Percentiles rank a stretch among this genome's conserved stretches.
These are phyloP conservation scores for Ustulina deusta DNA, from an alignment of 2,329 filamentous ascomycete genomes.

Conservation along the genomic window DNA sequence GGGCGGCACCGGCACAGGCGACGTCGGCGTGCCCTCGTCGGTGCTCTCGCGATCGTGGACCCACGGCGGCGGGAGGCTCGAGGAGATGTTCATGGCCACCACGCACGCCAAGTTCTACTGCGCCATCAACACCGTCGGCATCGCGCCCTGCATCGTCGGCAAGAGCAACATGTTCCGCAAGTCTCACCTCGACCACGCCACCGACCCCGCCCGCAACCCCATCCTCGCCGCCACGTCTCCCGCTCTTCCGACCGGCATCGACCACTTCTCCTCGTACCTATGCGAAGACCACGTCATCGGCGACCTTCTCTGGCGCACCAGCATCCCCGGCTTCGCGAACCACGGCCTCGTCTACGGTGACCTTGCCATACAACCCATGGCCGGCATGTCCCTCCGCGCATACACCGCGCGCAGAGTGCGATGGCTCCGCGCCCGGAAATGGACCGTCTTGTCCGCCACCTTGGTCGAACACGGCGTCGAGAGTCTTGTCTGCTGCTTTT, in stretches of 20 bases:
- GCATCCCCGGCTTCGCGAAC: constrained; percentile 74
- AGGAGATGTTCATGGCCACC: constrained; percentile 95
- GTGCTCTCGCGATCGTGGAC: constrained; percentile 50
- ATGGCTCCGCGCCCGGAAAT: constrained; percentile 95
- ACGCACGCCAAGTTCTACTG: constrained; percentile 97
- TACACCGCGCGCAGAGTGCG: constrained; percentile 86
- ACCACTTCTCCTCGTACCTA: constrained; percentile 95
- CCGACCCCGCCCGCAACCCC: constrained; percentile 62
- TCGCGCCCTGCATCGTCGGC: constrained; percentile 93
- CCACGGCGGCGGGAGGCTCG: constrained; percentile 81
- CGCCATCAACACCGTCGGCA: constrained; percentile 91
- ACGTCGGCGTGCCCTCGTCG: constrained; percentile 46
- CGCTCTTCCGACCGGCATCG: constrained; percentile 74
- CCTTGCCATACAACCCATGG: constrained; percentile 89
- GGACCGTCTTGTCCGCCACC: constrained; percentile 89
- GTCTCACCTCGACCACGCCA: constrained; percentile 84
- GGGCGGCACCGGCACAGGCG: constrained; percentile 48
- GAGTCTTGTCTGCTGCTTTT: constrained; percentile 83
- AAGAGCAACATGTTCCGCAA: constrained; percentile 99
- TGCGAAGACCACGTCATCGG: constrained; percentile 98
- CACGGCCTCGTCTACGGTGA: constrained; percentile 89
- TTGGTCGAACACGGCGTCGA: constrained; percentile 94
- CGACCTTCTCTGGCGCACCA: constrained; percentile 86
- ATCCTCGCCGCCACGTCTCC: constrained; percentile 55
- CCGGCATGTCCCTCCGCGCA: constrained; percentile 78